These are phyloP conservation scores for Hericium alpestre DNA, from an alignment of 768 basidiomycete species.

Conservation along the genomic window DNA sequence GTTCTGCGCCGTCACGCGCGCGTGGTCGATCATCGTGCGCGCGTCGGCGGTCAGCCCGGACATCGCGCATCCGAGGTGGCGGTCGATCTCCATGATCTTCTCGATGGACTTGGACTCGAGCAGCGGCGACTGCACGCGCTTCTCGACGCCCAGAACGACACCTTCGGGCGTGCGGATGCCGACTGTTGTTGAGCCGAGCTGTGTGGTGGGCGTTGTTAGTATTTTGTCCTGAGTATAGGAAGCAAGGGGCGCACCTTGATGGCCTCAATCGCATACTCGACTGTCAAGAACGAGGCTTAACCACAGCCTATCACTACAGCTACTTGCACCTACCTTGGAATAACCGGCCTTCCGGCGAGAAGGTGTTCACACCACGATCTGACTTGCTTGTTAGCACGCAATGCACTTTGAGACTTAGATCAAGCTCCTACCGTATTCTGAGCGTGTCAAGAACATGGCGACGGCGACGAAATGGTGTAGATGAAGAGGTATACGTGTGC, in stretches of 20 bases:
- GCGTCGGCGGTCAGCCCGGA: conserved; percentile 95
- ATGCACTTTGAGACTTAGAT: neutral
- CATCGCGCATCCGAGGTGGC: conserved; percentile 96
- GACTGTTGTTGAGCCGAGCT: conserved; percentile 98
- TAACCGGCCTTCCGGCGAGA: conserved; percentile 95
- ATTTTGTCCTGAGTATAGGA: neutral
- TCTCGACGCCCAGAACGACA: conserved; percentile 91
- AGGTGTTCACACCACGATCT: conserved; percentile 98
- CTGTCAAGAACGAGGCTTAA: conserved; percentile 31
- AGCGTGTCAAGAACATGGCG: conserved; percentile 86
- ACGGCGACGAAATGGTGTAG: conserved; percentile 5
- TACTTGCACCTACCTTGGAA: conserved; percentile 77
- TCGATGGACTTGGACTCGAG: conserved; percentile 94
- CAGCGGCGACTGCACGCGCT: conserved; percentile 93
- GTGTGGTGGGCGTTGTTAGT: conserved; percentile 7
- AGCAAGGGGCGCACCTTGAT: conserved; percentile 63
- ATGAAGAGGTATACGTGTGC: neutral
- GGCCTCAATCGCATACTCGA: conserved; percentile 99
- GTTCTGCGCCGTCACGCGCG: conserved; percentile 90
- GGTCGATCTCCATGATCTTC: conserved; percentile 99
- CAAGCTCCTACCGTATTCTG: conserved; percentile 67
- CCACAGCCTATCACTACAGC: neutral
- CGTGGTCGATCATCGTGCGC: conserved; percentile 99
- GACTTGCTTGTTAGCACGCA: neutral
- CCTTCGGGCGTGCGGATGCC: conserved; percentile 88